Base-by-base conservation (phyloP, 805 yeast genomes). In the Starmerella sp. region DNA sequence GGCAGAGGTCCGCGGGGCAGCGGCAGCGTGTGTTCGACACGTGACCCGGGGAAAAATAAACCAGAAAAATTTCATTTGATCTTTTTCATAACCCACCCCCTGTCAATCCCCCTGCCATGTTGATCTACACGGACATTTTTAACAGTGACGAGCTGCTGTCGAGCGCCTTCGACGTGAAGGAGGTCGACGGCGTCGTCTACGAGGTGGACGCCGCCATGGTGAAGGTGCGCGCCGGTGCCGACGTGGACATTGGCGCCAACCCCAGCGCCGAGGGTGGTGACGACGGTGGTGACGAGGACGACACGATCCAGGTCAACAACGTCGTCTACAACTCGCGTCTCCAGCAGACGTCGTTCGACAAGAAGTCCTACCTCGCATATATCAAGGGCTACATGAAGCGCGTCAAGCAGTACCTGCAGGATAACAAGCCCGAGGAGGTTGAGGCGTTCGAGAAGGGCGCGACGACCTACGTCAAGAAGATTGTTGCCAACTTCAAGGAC, bases 321-420 rank as follows among this genome's bases (percentile, higher is more conserved):
- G 87, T 93, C 72, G 97, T 91, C 67, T 82, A 89, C 90, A 88
- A 97, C 64, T 90, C 93, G 93, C 87, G 97, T 80, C 84, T 93
- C 72, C 96, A 87, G 78, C 87, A 80, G 75, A 93, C 98, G 62
- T 80, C 78, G 62, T 93, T 93, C 73, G 98, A 93, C 88, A 93
- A 93, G 84, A 93, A 93, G 80, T 87, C 97, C 57, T 93, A 83
- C 85, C 74, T 91, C 75, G 79, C 89, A 67, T 93, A 91, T 87
- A 86, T 93, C 79, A 93, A 93, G 82, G 95, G 93, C 69, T 93
- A 93, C 95, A 91, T 93, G 97, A 93, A 93, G 86, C 77, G 76
- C 67, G 81, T 93, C 76, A 91, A 91, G 86, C 84, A 87, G 66
- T 76, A 86, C 74, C 82, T 93, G 70, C 84, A 86, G 71, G 97